Base-by-base conservation (phyloP, 495 filamentous ascomycete genomes). In the Aspergillus asperescens region DNA sequence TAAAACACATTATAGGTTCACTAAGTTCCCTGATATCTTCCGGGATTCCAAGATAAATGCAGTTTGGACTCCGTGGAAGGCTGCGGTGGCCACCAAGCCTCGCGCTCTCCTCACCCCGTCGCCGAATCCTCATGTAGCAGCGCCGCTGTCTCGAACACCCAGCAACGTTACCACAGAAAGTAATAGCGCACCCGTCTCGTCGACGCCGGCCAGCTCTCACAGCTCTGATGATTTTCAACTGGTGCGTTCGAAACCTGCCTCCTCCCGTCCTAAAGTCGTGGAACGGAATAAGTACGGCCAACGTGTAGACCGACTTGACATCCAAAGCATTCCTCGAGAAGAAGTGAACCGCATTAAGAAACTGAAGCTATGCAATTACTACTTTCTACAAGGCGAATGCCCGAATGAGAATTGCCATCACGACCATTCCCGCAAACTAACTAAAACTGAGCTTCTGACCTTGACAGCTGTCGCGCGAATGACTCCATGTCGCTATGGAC, bases 321-420 rank as follows among this genome's bases (percentile, higher is more conserved):
- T 75, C 52, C 73, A 73, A 52, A 71, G 67, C 27, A 81, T 82
- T 52, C 75, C 81, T 58, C 75, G 76, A 32, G 75, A 81, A 23
- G 81, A 84, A 29, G 67, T 85, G 43, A 76, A 77, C 52, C 74
- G 79, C 20, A 59, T 85, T 54, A 83, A 84, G 62, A 81, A 78
- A 58, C 70, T 88, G 58, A 93, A 94, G 62, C 70, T 92, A 20
- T 95, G 90, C 79, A 93, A 93, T 64, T 87, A 89, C 55, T 81
- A 90, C 65, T 92, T 84, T 65, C 73, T 95, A 23, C 80, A 88
- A 24, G 80, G 82, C 1, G 84, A 85, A 38, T 94, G 90, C 61
- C 76, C 81, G 28, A 84, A 82, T 49, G 77, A 83, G 20, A 77
- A 80, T 10, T 95, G 90, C 66, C 80, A 79, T 37, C 89, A 93